phyloP scores from a whole-genome alignment of 305 asterid species.

The Fraxinus angustifolia region DNA sequence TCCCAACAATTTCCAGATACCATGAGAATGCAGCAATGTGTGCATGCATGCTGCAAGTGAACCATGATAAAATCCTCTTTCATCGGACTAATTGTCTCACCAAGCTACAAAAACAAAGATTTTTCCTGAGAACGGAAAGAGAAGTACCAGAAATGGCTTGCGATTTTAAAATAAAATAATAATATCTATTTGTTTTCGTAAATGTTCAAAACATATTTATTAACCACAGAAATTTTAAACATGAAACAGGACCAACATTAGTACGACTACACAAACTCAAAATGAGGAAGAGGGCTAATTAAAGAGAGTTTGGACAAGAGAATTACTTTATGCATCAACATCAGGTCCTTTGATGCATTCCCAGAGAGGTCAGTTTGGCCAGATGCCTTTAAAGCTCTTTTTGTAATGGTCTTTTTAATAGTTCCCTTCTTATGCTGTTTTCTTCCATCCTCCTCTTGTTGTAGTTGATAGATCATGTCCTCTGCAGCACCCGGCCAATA shows the following conservation, averaged over 20 bases:
- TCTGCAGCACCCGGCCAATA: slow-evolving; percentile 99
- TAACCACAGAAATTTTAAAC: not conserved
- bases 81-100: slow-evolving; percentile 92
- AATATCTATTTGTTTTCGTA: not conserved
- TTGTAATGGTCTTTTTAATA: slow-evolving; percentile 69
- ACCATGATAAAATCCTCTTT: slow-evolving; percentile 99
- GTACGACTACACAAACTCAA: not conserved
- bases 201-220: not conserved
- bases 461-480: slow-evolving; percentile 79
- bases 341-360: slow-evolving; percentile 81
- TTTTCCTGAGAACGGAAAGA: slow-evolving; percentile 12
- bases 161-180: not conserved
- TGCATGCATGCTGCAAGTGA: slow-evolving; percentile 86
- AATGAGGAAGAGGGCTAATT: not conserved
- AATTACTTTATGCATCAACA: slow-evolving; percentile 86
- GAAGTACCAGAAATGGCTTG: not conserved
- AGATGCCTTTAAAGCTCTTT: slow-evolving; percentile 83
- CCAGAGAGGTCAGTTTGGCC: slow-evolving; percentile 92
- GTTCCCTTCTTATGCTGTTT: slow-evolving; percentile 74
- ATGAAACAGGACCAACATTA: not conserved
- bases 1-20: slow-evolving; percentile 88
- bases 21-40: slow-evolving; percentile 89
- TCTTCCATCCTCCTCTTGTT: slow-evolving; percentile 88
- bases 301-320: slow-evolving; percentile 9
- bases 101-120: slow-evolving; percentile 62